Evolutionary conservation across 2,329 filamentous ascomycete species (phyloP).

Genomic region (Penicillium sp.): DNA sequence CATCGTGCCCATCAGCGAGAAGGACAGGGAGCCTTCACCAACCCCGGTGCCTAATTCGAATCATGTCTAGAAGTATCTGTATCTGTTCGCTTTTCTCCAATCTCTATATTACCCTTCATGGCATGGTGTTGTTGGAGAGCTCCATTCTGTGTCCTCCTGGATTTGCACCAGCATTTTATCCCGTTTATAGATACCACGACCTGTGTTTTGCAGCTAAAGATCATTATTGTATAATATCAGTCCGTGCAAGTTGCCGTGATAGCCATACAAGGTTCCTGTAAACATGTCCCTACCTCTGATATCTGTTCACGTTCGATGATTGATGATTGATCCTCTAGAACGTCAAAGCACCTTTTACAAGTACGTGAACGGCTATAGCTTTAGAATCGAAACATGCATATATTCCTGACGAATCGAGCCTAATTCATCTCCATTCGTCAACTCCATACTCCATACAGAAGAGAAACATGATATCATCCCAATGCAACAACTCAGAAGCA

Average conservation of each 20-base stretch:
- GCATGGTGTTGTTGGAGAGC: not conserved
- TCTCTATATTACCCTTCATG: not conserved
- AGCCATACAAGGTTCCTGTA: not conserved
- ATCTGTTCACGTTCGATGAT: no score
- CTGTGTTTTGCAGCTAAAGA: not conserved
- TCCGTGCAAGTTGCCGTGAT: no score
- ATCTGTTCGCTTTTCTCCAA: not conserved
- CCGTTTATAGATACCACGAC: slow-evolving; percentile 1
- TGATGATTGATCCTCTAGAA: not conserved
- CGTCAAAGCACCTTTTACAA: not conserved
- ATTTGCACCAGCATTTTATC: not conserved
- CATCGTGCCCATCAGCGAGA: slow-evolving; percentile 22
- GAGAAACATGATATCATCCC: slow-evolving; percentile 24
- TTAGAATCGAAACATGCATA: slow-evolving; percentile 2
- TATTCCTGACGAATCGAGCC: slow-evolving; percentile 9
- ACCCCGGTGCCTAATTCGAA: slow-evolving; percentile 15
- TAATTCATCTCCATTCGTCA: slow-evolving; percentile 7
- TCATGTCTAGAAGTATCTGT: slow-evolving; percentile 3
- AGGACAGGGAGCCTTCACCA: slow-evolving; percentile 23
- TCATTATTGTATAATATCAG: not conserved
- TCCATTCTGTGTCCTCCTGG: not conserved
- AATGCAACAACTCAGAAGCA: slow-evolving; percentile 22
- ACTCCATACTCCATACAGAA: slow-evolving; percentile 23
- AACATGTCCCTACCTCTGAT: not conserved
- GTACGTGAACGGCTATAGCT: not conserved